These are phyloP conservation scores for Asterophora lycoperdoides DNA, from an alignment of 768 basidiomycete genomes.

Conservation along the genomic window DNA sequence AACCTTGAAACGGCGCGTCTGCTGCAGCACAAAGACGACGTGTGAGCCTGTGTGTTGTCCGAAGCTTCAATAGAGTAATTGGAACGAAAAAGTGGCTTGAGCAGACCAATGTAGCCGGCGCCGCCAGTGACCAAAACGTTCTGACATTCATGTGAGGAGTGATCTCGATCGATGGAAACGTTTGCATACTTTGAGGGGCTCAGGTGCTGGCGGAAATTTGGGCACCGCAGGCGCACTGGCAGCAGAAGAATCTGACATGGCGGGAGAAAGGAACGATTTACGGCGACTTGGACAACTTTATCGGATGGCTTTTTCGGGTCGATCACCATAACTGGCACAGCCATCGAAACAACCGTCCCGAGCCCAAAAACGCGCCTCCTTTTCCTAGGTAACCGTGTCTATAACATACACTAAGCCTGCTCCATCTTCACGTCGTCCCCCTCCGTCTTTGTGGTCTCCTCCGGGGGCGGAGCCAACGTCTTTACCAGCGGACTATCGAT, in stretches of 20 bases:
- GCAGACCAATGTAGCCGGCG: slow-evolving; percentile 84
- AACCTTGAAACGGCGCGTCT: slow-evolving; percentile 87
- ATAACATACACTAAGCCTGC: slow-evolving; percentile 13
- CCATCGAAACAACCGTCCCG: background rate
- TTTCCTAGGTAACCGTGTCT: background rate
- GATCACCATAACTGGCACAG: slow-evolving; percentile 6
- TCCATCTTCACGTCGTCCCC: slow-evolving; percentile 50
- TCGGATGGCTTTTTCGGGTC: slow-evolving; percentile 10
- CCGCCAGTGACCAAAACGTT: slow-evolving; percentile 56
- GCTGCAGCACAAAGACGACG: slow-evolving; percentile 80
- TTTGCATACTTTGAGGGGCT: slow-evolving; percentile 42
- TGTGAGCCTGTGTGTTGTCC: slow-evolving; percentile 68
- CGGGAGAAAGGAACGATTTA: background rate
- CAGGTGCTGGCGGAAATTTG: too few species aligned
- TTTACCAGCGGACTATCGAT: slow-evolving; percentile 30
- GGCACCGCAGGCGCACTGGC: background rate
- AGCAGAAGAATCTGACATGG: background rate
- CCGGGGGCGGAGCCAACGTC: slow-evolving; percentile 19
- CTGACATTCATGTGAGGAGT: slow-evolving; percentile 27
- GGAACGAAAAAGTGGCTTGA: slow-evolving; percentile 1
- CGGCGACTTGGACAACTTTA: slow-evolving; percentile 4
- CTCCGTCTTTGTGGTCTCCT: slow-evolving; percentile 23
- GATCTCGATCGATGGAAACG: slow-evolving; percentile 9
- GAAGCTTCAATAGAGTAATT: slow-evolving; percentile 12
- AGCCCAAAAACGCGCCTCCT: background rate